Conservation (phyloP, 371 early-diverging fungal species). For the Circinella umbellata region DNA sequence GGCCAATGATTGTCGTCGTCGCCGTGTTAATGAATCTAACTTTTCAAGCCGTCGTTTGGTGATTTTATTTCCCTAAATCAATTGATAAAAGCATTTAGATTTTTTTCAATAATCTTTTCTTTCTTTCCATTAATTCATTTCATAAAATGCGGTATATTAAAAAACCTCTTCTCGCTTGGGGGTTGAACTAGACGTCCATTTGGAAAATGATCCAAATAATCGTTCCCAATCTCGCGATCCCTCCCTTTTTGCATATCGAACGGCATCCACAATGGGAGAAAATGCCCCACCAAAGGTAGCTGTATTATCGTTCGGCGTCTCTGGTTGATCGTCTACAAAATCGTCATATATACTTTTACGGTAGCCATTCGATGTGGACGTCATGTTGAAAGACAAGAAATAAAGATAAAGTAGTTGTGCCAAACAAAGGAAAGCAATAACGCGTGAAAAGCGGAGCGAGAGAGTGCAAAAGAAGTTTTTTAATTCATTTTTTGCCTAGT, state of each 20-base stretch:
- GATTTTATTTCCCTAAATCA: neutral
- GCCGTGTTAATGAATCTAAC: neutral
- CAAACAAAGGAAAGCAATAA: neutral
- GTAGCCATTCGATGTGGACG: neutral
- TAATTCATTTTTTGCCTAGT: too few relatives aligned
- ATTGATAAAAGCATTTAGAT: neutral
- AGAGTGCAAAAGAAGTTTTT: too few relatives aligned
- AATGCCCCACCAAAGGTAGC: constrained; percentile 11
- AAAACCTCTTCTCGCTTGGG: neutral
- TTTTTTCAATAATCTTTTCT: too few relatives aligned
- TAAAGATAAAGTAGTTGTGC: neutral
- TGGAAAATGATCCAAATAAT: constrained; percentile 12
- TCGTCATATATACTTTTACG: constrained; percentile 5
- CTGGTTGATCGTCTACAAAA: neutral
- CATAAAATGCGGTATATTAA: too few relatives aligned
- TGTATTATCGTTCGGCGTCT: constrained; percentile 3
- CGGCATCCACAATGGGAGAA: constrained; percentile 20
- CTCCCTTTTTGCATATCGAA: constrained; percentile 15
- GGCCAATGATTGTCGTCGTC: neutral
- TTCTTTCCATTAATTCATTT: too few relatives aligned
- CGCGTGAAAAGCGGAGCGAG: too few relatives aligned
- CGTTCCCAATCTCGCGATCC: constrained; percentile 19
- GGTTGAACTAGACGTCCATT: constrained; percentile 11
- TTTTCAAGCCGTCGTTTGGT: neutral
- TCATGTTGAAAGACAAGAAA: neutral